phyloP scores from a whole-genome alignment of 2,329 filamentous ascomycete species.

The Aspergillus fischeri region DNA sequence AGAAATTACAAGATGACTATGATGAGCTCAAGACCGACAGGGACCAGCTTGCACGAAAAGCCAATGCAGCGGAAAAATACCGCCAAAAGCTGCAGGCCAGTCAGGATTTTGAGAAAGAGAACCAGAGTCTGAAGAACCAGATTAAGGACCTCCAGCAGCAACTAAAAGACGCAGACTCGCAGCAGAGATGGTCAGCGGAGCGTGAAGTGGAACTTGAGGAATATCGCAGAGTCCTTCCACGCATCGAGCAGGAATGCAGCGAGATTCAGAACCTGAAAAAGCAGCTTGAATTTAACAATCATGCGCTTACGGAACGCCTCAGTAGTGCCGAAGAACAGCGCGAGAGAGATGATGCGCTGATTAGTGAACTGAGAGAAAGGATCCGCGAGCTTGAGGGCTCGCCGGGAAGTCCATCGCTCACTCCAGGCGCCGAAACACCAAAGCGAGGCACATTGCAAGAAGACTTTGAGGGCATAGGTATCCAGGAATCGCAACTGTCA shows the following conservation, averaged over 20 bases:
- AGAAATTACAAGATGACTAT: slow-evolving; percentile 47
- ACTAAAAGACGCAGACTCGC: slow-evolving; percentile 42
- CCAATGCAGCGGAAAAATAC: slow-evolving; percentile 48
- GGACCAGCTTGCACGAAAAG: slow-evolving; percentile 44
- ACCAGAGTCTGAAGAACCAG: slow-evolving; percentile 43
- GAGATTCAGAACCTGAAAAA: slow-evolving; percentile 48
- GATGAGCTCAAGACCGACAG: slow-evolving; percentile 47
- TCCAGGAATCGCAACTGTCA: slow-evolving; percentile 38
- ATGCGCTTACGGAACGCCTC: slow-evolving; percentile 43
- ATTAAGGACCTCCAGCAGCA: slow-evolving; percentile 45
- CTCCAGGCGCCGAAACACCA: slow-evolving; percentile 36
- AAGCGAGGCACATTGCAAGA: slow-evolving; percentile 40
- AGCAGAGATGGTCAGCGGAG: slow-evolving; percentile 38
- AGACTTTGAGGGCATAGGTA: slow-evolving; percentile 40
- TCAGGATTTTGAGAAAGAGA: slow-evolving; percentile 48
- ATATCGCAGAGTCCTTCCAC: slow-evolving; percentile 43
- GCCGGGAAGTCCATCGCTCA: slow-evolving; percentile 35
- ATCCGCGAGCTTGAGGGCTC: slow-evolving; percentile 40
- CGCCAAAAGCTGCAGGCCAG: slow-evolving; percentile 47
- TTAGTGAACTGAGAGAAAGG: slow-evolving; percentile 41
- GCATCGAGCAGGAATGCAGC: slow-evolving; percentile 46
- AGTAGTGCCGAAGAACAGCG: slow-evolving; percentile 42
- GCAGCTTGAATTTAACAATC: slow-evolving; percentile 47
- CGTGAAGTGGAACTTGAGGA: slow-evolving; percentile 41
- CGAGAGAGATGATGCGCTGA: slow-evolving; percentile 38